phyloP scores from a whole-genome alignment of 2,329 filamentous ascomycete species.

The Fusarium buxicola region DNA sequence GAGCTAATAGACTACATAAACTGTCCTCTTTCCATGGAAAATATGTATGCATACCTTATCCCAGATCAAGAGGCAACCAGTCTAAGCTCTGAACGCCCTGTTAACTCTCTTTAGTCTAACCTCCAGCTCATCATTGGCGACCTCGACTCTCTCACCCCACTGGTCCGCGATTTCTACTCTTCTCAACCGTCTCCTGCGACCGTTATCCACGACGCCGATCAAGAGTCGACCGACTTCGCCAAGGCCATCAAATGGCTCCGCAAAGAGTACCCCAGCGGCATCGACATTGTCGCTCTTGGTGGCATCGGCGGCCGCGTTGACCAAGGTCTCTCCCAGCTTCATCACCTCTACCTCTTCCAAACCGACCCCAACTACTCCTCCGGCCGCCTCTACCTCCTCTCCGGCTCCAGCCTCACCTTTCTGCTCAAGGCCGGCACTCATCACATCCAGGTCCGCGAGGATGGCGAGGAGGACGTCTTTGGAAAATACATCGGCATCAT shows the following conservation, averaged over 20 bases:
- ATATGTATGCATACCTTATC: slow-evolving; percentile 52
- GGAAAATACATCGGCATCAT: slow-evolving; percentile 87
- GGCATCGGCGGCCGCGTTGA: slow-evolving; percentile 92
- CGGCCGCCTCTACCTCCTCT: slow-evolving; percentile 81
- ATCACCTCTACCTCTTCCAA: slow-evolving; percentile 80
- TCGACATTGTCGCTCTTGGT: slow-evolving; percentile 83
- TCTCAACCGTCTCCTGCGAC: slow-evolving; percentile 61
- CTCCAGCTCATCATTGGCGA: slow-evolving; percentile 87
- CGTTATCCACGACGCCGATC: slow-evolving; percentile 79
- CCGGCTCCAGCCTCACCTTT: slow-evolving; percentile 84
- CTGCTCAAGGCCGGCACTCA: slow-evolving; percentile 78
- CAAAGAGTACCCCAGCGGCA: slow-evolving; percentile 45
- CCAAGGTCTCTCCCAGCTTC: slow-evolving; percentile 88
- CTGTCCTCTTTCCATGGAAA: slow-evolving; percentile 57
- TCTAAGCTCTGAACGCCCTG: not conserved
- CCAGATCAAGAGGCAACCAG: not conserved
- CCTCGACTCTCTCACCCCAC: slow-evolving; percentile 80
- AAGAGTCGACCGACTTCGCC: slow-evolving; percentile 90
- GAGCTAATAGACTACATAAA: slow-evolving; percentile 79
- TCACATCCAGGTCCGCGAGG: slow-evolving; percentile 71
- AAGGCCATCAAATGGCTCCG: slow-evolving; percentile 79
- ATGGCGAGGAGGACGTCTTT: slow-evolving; percentile 65
- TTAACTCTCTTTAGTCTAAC: slow-evolving; percentile 57
- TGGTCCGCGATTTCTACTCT: slow-evolving; percentile 75
- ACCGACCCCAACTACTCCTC: slow-evolving; percentile 58